Base-by-base conservation (phyloP, 2,329 filamentous ascomycete species). In the Alternaria sp. region DNA sequence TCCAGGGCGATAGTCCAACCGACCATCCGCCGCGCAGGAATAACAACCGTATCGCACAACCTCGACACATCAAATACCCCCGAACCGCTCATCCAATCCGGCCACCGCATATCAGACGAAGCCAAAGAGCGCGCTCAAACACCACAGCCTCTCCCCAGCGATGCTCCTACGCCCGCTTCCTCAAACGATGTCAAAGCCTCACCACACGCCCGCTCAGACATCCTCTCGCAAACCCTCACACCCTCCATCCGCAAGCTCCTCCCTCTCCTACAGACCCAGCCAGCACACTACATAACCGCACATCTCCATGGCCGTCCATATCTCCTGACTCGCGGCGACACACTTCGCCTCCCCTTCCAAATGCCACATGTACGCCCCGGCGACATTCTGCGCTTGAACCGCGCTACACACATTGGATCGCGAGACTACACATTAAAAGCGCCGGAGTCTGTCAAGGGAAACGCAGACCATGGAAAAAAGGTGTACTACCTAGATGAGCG, bases 401-500 rank as follows among this genome's bases (percentile, higher is more conserved):
- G 93, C 57, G 95, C 93, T 25, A 90, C 88, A 41, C 84, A 90
- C 55, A 82, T 99, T 45, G 95, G 95, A 28, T 94, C 90, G 68
- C 86, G 95, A 65, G 94, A 98, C 79, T 97, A 92, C 81, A 97
- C 94, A 5, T 84, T 98, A 65, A 92, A 93, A 79, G 81, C 83
- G 1, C 69, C 76, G 0, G 77, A 74, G 57, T 28, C 70, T 6
- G 51, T 70, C 55, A 77, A 70, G 62, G 75, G 72, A 12, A 75
- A 66, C 27, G 62, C 68, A 16, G 77, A 78, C 52, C 68, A 68
- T 38, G 62, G 62, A 12, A 74, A 78, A 65, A 78, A 81, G 48
- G 77, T 80, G 38, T 79, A 80, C 36, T 94, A 91, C 75, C 81
- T 98, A 64, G 93, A 97, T 77, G 90, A 94, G 79, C 82, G 88